Evolutionary conservation across 2,329 filamentous ascomycete species (phyloP), one percentile per base, ranked within the genome.

Genomic region (Colletotrichum neosansevieriae): DNA sequence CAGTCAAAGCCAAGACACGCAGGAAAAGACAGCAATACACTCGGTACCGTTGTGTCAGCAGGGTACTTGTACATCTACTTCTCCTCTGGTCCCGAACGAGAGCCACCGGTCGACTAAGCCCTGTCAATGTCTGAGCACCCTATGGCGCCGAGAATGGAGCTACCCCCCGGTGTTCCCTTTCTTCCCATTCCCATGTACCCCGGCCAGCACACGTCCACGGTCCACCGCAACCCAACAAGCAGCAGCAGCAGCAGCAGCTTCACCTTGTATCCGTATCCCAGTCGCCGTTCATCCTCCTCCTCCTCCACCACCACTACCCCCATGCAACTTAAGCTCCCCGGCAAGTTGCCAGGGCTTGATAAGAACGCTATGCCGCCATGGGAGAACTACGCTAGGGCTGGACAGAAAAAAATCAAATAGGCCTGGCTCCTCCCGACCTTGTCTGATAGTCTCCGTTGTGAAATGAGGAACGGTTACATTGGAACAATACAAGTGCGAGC

Each of bases 281-380:
- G 66, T 69, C 66, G 57, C 49, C 60, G 65, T 67, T 67, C 65
- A 58, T 67, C 60, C 57, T 69, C 61, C 64, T 69, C 61, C 64
- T 56, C 47, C 64, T 38, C 59, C 65, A 58, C 45, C 60, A 67
- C 29, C 29, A 29, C 29, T 53, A 58, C 65, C 60, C 65, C 66
- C 66, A 67, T 69, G 66, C 66, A 61, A 57, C 56, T 66, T 67
- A 56, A 69, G 61, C 66, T 69, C 62, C 66, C 62, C 66, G 62
- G 66, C 62, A 60, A 53, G 47, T 67, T 67, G 62, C 66, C 49
- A 51, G 66, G 65, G 62, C 44, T 67, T 47, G 56, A 69, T 67
- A 69, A 67, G 66, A 69, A 67, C 62, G 66, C 66, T 69, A 64
- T 67, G 65, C 65, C 65, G 62, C 61, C 66, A 61, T 69, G 56